Base-by-base conservation (phyloP, 306 rosid species). In the Oemleria cerasiformis region DNA sequence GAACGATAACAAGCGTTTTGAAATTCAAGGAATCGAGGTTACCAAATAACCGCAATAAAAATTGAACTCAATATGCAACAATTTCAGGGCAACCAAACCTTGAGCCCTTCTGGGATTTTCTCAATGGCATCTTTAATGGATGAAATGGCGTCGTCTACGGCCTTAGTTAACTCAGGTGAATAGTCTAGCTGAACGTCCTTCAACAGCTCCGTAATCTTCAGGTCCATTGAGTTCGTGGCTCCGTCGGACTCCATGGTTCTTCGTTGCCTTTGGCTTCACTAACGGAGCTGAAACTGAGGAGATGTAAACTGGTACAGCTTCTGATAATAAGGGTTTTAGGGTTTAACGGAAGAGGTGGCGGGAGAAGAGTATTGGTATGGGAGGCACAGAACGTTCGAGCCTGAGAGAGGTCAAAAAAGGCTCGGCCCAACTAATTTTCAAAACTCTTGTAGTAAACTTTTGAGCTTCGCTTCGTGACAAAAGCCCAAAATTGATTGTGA, bases 171-270 rank as follows among this genome's bases (percentile, higher is more conserved):
- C 5, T 59, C 63, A 39, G 79, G 75, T 0, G 92, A 76, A 67
- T 84, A 42, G 41, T 84, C 76, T 0, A 84, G 73, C 45, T 72
- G 76, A 61, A 87, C 86, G 78, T 86, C 97, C 74, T 87, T 91
- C 82, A 94, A 41, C 42, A 94, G 84, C 79, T 89, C 97, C 13
- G 7, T 63, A 42, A 80, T 68, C 80, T 86, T 94, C 58, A 88
- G 67, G 65, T 89, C 96, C 81, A 71, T 79, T 16, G 88, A 79
- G 47, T 84, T 81, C 71, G 77, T 65, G 12, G 45, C 14, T 8
- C 67, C 13, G 16, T 63, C 65, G 5, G 68, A 19, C 39, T 66
- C 87, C 89, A 78, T 81, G 1, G 78, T 44, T 73, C 7, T 42
- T 17, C 16, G 20, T 8, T 17, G 25, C 21, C 44, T 57, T 38